A percentile compares a stretch with the other conserved stretches of the same genome.
These are phyloP conservation scores for Thermothelomyces thermophilus DNA, from an alignment of 2,329 filamentous ascomycete species.

Conservation along the genomic window DNA sequence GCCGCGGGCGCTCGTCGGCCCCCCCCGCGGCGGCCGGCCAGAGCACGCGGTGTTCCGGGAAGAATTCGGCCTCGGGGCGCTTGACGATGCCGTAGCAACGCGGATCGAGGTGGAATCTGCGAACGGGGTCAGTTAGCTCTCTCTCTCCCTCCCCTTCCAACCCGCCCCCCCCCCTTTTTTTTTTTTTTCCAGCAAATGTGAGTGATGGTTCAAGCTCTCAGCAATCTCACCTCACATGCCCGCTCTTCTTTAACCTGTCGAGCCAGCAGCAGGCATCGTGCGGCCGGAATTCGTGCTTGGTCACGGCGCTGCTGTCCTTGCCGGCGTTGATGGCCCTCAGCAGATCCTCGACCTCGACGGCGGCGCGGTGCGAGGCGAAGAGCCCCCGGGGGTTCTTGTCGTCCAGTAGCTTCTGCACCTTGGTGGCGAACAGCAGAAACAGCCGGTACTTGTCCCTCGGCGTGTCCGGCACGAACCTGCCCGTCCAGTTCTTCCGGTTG, in stretches of 20 bases:
- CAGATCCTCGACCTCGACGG: slow-evolving; percentile 26
- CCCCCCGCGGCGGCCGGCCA: slow-evolving; percentile 19
- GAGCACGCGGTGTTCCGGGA: slow-evolving; percentile 30
- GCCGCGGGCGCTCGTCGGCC: slow-evolving; percentile 1
- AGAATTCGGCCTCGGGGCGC: slow-evolving; percentile 25
- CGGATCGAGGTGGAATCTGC: slow-evolving; percentile 20
- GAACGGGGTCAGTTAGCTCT: not conserved
- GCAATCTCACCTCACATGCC: slow-evolving; percentile 22
- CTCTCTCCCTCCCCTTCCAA: too few relatives aligned
- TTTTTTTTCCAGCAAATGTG: too few relatives aligned
- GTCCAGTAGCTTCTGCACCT: slow-evolving; percentile 30
- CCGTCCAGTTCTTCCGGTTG: slow-evolving; percentile 21
- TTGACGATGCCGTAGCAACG: slow-evolving; percentile 25
- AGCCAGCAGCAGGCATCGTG: slow-evolving; percentile 29
- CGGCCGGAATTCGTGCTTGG: slow-evolving; percentile 25
- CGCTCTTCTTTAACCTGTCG: slow-evolving; percentile 26
- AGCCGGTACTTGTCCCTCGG: slow-evolving; percentile 25
- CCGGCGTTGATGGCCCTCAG: slow-evolving; percentile 27
- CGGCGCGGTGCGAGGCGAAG: slow-evolving; percentile 20
- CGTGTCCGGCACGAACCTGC: slow-evolving; percentile 10
- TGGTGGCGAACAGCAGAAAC: slow-evolving; percentile 30
- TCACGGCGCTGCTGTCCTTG: slow-evolving; percentile 16
- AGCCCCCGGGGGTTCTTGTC: slow-evolving; percentile 25
- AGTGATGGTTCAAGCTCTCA: too few relatives aligned
- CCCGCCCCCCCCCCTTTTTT: too few relatives aligned